A percentile compares a stretch with the other conserved stretches of the same genome.
These are phyloP conservation scores for Apiotrichum domesticum DNA, from an alignment of 1,284 basidiomycete species.

Conservation along the genomic window DNA sequence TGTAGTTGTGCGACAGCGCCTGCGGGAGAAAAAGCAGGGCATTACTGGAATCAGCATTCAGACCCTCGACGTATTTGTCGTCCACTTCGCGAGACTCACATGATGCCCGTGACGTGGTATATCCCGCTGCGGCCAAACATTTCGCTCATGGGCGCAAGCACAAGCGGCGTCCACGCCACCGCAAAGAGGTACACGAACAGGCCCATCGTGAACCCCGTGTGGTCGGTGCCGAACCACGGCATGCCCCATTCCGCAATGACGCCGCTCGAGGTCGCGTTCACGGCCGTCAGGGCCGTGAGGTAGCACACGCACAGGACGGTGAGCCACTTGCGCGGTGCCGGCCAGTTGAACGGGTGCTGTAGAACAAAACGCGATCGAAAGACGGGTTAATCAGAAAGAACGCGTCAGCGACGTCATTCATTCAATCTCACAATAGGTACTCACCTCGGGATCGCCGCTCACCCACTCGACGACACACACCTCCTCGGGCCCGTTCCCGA, in stretches of 20 bases:
- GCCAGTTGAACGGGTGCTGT: slow-evolving; percentile 41
- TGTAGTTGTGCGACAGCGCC: slow-evolving; percentile 31
- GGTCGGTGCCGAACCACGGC: slow-evolving; percentile 23
- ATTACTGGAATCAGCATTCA: background rate
- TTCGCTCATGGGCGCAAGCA: slow-evolving; percentile 40
- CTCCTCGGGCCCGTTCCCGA: slow-evolving; percentile 23
- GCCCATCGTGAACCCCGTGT: slow-evolving; percentile 19
- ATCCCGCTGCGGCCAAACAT: slow-evolving; percentile 35
- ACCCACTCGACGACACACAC: slow-evolving; percentile 37
- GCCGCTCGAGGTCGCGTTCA: slow-evolving; percentile 21
- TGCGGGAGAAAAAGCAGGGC: slow-evolving; percentile 40
- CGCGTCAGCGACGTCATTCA: too few relatives aligned
- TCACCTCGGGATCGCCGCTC: slow-evolving; percentile 34
- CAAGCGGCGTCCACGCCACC: slow-evolving; percentile 34
- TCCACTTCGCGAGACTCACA: background rate
- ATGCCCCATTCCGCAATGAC: slow-evolving; percentile 26
- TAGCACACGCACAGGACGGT: slow-evolving; percentile 20
- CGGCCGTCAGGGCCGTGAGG: slow-evolving; percentile 24
- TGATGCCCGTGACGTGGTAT: slow-evolving; percentile 27
- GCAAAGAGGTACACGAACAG: slow-evolving; percentile 28
- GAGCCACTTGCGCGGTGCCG: slow-evolving; percentile 20
- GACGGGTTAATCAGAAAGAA: too few relatives aligned
- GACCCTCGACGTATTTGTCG: too few relatives aligned
- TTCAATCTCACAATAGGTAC: slow-evolving; percentile 2
- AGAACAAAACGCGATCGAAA: background rate